Percentiles rank a stretch among this genome's conserved stretches.
phyloP scores from a whole-genome alignment of 495 filamentous ascomycete species.

The Penicillium steckii region DNA sequence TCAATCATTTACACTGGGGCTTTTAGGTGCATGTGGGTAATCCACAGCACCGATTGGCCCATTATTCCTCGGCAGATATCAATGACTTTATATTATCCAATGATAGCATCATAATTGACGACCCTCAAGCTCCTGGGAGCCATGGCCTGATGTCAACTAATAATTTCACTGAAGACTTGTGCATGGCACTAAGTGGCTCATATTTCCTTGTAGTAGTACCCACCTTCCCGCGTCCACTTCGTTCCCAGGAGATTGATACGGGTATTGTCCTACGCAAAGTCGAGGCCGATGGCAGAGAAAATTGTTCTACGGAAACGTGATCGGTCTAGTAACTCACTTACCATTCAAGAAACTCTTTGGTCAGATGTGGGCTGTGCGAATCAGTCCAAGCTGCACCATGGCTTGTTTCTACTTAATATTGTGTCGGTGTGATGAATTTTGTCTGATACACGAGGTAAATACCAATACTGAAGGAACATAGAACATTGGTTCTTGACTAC shows the following conservation, averaged over 20 bases:
- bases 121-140: background rate
- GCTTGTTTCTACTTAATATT: background rate
- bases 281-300: background rate
- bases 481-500: constrained; percentile 74
- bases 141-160: background rate
- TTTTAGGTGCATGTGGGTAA: background rate
- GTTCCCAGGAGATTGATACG: background rate
- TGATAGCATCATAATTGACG: background rate
- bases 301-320: background rate
- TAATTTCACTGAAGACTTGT: background rate
- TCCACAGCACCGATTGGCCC: background rate
- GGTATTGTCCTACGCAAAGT: background rate
- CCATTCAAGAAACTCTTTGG: background rate
- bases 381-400: background rate
- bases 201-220: background rate
- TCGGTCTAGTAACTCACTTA: background rate
- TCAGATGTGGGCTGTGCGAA: background rate
- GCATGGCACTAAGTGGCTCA: background rate
- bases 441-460: too few relatives aligned
- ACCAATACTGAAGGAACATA: too few relatives aligned
- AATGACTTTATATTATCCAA: background rate
- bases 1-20: background rate
- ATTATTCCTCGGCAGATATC: background rate
- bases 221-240: background rate
- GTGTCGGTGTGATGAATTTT: too few relatives aligned